Conservation (phyloP, 1,284 basidiomycete species). For the Cutaneotrichosporon sp. region DNA sequence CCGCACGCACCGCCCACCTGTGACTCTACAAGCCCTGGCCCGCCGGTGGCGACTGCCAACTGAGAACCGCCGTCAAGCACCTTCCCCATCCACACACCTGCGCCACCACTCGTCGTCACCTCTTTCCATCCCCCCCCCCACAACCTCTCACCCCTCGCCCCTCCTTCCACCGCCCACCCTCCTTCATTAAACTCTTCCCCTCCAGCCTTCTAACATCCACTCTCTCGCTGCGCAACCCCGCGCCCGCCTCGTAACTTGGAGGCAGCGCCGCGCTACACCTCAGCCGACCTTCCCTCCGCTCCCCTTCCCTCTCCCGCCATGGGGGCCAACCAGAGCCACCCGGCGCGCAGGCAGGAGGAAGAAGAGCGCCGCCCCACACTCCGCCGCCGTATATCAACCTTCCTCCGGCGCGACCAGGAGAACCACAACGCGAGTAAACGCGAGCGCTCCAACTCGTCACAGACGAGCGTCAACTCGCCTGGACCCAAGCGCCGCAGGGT, state of each 20-base stretch:
- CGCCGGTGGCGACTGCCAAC: neutral
- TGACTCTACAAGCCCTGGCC: neutral
- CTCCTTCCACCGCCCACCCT: neutral
- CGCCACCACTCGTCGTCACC: too few relatives aligned
- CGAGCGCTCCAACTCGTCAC: conserved; percentile 21
- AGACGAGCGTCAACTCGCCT: conserved; percentile 9
- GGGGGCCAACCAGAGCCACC: conserved; percentile 37
- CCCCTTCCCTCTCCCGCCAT: conserved; percentile 13
- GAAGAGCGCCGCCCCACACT: conserved; percentile 8
- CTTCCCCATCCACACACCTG: too few relatives aligned
- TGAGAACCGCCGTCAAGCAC: neutral
- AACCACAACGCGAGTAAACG: conserved; percentile 14
- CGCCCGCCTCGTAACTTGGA: neutral
- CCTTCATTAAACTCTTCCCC: neutral
- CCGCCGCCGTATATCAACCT: conserved; percentile 17
- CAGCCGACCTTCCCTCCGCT: neutral
- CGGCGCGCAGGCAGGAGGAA: conserved; percentile 11
- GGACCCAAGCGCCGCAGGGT: conserved; percentile 19
- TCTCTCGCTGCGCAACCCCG: neutral
- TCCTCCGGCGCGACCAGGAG: conserved; percentile 7
- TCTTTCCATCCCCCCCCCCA: neutral
- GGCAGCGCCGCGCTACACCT: neutral
- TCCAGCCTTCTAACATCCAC: neutral
- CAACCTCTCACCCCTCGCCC: neutral
- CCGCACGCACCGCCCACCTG: neutral